Evolutionary conservation across 495 filamentous ascomycete species (phyloP), one percentile per base, ranked within the genome.

Genomic region (Penicillium goetzii): DNA sequence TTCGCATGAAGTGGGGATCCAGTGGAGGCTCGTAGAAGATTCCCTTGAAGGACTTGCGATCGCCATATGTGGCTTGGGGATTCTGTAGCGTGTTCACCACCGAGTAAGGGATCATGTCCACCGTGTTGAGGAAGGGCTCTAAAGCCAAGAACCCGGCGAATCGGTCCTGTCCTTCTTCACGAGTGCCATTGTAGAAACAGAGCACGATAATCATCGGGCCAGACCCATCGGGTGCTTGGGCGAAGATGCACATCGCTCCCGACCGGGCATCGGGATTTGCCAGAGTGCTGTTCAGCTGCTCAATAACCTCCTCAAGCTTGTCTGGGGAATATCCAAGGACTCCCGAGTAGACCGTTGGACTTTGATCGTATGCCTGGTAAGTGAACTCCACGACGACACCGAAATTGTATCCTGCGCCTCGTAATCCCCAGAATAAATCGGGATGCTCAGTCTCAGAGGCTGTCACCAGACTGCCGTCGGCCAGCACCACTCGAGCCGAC

Each of bases 131-230:
- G 8, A 79, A 59, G 10, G 81, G 78, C 0, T 62, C 30, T 3
- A 83, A 60, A 0, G 66, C 70, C 5, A 82, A 66, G 0, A 85
- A 62, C 0, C 67, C 69, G 0, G 65, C 59, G 67, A 81, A 85
- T 19, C 78, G 74, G 17, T 57, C 53, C 32, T 76, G 56, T 0
- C 73, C 84, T 49, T 80, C 77, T 6, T 73, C 76, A 19, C 74
- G 71, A 8, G 75, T 63, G 8, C 85, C 85, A 64, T 87, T 84
- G 71, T 81, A 83, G 72, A 83, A 85, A 26, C 80, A 68, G 8
- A 77, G 69, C 2, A 76, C 66, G 15, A 82, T 67, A 10, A 84
- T 68, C 55, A 81, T 70, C 9, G 79, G 72, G 0, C 67, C 70
- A 9, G 72, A 69, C 0, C 66, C 69, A 40, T 77, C 74, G 0